Percentiles rank a stretch among this genome's conserved stretches.
These are phyloP conservation scores for Echria macrotheca DNA, from an alignment of 495 filamentous ascomycete genomes.

Conservation along the genomic window DNA sequence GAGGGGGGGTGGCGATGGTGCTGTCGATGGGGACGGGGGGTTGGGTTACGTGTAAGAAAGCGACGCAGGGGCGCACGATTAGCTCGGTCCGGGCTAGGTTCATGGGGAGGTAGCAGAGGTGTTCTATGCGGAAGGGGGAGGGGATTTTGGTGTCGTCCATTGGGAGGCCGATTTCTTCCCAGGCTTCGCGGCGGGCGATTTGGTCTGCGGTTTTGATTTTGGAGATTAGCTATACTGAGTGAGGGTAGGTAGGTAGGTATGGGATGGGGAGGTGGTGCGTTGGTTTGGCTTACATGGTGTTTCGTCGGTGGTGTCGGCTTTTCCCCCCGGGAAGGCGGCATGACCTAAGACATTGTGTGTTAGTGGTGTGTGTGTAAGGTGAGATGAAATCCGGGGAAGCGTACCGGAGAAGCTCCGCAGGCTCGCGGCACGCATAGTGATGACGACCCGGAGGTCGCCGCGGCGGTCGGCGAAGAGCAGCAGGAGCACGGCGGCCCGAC, in stretches of 20 bases:
- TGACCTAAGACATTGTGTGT: conserved; percentile 48
- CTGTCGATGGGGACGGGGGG: conserved; percentile 15
- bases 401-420: conserved; percentile 56
- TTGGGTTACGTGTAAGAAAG: conserved; percentile 63
- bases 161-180: conserved; percentile 85
- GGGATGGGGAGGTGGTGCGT: too few relatives aligned
- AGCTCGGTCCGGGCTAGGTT: conserved; percentile 77
- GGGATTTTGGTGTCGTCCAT: conserved; percentile 57
- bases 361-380: background rate
- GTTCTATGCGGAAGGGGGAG: conserved; percentile 69
- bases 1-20: conserved; percentile 18
- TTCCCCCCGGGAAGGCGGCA: conserved; percentile 81
- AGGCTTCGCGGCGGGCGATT: conserved; percentile 82
- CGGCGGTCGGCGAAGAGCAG: conserved; percentile 75
- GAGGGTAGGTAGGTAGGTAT: too few relatives aligned
- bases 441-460: conserved; percentile 73
- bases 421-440: conserved; percentile 77
- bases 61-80: conserved; percentile 79
- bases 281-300: conserved; percentile 47
- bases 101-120: conserved; percentile 75
- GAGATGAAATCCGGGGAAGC: conserved; percentile 12
- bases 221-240: background rate
- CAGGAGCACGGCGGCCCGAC: conserved; percentile 77
- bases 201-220: conserved; percentile 41
- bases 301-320: conserved; percentile 44